A percentile compares a stretch with the other conserved stretches of the same genome.
These are phyloP conservation scores for Fusarium domesticum DNA, from an alignment of 2,329 filamentous ascomycete species.

Conservation along the genomic window DNA sequence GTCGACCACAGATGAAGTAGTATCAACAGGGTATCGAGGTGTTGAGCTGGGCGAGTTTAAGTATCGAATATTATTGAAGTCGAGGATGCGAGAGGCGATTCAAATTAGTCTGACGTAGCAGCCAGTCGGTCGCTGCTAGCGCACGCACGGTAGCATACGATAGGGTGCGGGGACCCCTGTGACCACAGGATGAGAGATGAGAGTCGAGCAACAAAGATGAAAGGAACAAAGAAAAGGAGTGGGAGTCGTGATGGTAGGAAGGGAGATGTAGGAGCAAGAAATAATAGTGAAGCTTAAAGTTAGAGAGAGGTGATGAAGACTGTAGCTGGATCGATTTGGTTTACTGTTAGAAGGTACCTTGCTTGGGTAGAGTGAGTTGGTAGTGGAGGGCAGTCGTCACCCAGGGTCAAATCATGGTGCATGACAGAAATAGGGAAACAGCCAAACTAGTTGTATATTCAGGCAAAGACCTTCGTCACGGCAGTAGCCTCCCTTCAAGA, in stretches of 20 bases:
- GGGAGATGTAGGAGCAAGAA: not conserved
- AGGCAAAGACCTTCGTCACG: too few species aligned
- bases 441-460: too few species aligned
- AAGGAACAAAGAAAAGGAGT: constrained; percentile 3
- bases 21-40: too few species aligned
- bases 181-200: constrained; percentile 2
- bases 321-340: not conserved
- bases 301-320: constrained; percentile 4
- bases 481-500: too few species aligned
- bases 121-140: constrained; percentile 1
- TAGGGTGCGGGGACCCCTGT: constrained; percentile 12
- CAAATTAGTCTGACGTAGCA: not conserved
- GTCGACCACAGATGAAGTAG: too few species aligned
- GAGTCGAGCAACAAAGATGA: not conserved
- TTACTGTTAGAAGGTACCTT: not conserved
- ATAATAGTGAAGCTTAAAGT: constrained; percentile 2
- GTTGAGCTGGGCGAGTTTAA: not conserved
- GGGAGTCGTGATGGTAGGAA: not conserved
- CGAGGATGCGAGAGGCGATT: not conserved
- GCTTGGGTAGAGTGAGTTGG: too few species aligned
- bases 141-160: constrained; percentile 14
- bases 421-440: too few species aligned
- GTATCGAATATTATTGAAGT: not conserved
- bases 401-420: too few species aligned
- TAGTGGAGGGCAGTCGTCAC: too few species aligned